Evolutionary conservation across 2,329 filamentous ascomycete genomes (phyloP), one percentile per base, ranked within the genome.

Genomic region (Aspergillus glaucus): DNA sequence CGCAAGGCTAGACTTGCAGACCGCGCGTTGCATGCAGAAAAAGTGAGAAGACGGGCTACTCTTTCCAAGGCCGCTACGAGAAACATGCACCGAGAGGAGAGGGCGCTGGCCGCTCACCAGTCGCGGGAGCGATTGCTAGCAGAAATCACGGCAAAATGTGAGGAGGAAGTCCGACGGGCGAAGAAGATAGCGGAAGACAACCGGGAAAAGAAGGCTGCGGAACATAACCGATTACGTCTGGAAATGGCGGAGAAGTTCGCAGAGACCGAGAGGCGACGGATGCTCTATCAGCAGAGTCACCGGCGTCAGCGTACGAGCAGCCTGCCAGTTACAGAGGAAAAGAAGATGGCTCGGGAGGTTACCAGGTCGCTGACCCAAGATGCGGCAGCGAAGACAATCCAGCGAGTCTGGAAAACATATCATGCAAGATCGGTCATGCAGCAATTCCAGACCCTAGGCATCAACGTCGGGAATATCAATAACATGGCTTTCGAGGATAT

Each of bases 121-220:
- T 79, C 82, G 15, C 77, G 82, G 49, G 81, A 85, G 68, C 79
- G 79, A 53, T 74, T 83, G 50, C 65, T 85, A 44, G 82, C 81
- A 3, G 80, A 84, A 56, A 82, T 85, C 9, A 78, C 81, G 6
- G 80, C 82, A 53, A 76, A 79, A 62, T 85, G 82, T 60, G 82
- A 82, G 49, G 82, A 84, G 59, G 81, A 85, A 62, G 82, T 85
- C 26, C 74, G 78, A 52, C 74, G 81, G 36, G 82, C 82, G 40
- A 85, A 85, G 72, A 80, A 81, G 64, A 78, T 84, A 46, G 82
- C 82, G 7, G 81, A 85, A 65, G 81, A 85, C 53, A 82, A 80
- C 58, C 80, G 80, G 59, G 80, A 84, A 64, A 75, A 77, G 56
- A 81, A 82, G 63, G 78, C 81, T 34, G 80, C 80, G 10, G 81